These are phyloP conservation scores for Serpula lacrymans DNA, from an alignment of 768 basidiomycete species.

Conservation along the genomic window DNA sequence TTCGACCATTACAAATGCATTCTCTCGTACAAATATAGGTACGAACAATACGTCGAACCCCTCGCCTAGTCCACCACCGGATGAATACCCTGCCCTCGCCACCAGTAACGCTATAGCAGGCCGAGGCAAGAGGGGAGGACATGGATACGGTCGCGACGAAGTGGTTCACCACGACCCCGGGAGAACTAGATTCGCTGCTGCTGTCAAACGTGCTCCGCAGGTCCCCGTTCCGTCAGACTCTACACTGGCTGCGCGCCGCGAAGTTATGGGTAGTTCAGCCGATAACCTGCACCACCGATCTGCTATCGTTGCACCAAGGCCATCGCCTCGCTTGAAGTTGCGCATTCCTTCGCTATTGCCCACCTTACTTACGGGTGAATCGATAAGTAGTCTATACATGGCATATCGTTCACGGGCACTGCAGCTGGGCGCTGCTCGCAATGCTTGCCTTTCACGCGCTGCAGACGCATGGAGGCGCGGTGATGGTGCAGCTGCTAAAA, in stretches of 20 bases:
- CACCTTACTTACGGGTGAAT: constrained; percentile 82
- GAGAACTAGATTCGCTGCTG: constrained; percentile 85
- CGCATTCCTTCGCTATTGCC: constrained; percentile 82
- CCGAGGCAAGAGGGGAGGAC: constrained; percentile 40
- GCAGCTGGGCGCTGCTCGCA: constrained; percentile 89
- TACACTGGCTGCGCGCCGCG: constrained; percentile 48
- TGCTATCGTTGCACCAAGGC: constrained; percentile 71
- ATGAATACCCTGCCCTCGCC: constrained; percentile 73
- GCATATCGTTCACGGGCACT: constrained; percentile 83
- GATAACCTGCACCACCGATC: constrained; percentile 63
- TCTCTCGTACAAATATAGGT: constrained; percentile 63
- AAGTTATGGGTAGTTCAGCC: constrained; percentile 47
- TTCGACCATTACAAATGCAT: constrained; percentile 59
- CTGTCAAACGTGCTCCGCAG: constrained; percentile 67
- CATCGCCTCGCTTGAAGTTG: constrained; percentile 83
- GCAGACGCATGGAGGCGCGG: constrained; percentile 96
- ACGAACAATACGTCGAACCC: constrained; percentile 37
- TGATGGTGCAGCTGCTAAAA: constrained; percentile 93
- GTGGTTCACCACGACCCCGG: constrained; percentile 69
- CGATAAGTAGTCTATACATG: constrained; percentile 82
- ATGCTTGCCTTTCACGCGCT: constrained; percentile 90
- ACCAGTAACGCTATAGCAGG: constrained; percentile 37
- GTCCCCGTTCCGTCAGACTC: constrained; percentile 34
- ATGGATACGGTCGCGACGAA: constrained; percentile 31
- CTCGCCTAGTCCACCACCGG: constrained; percentile 31